Evolutionary conservation across 768 basidiomycete species (phyloP), one percentile per base, ranked within the genome.

Genomic region (Kwoniella botswanensis): DNA sequence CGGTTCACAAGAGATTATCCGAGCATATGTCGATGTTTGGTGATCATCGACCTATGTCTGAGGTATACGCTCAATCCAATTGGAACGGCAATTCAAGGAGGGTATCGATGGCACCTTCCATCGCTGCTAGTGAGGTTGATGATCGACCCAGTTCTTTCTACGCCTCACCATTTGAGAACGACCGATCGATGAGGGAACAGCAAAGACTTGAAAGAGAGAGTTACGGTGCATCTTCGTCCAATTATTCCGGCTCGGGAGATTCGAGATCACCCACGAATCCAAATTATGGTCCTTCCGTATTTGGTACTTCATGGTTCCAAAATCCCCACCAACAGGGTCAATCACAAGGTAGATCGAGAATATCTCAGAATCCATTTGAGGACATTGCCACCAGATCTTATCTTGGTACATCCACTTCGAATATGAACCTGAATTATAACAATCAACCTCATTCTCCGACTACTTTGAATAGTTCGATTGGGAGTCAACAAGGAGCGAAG

Each of bases 1-100:
- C 88, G 43, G 89, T 89, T 6, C 93, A 96, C 80, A 86, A 87
- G 42, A 88, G 92, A 15, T 85, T 95, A 60, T 88, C 89, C 0
- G 92, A 94, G 67, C 81, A 82, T 67, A 81, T 82, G 78, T 78
- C 79, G 4, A 74, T 78, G 73, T 79, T 81, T 66, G 79, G 75
- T 60, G 74, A 65, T 63, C 70, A 44, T 67, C 67, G 72, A 65
- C 63, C 70, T 11, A 70, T 65, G 62, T 65, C 63, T 17, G 62
- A 70, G 24, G 67, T 68, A 2, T 68, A 69, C 21, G 70, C 63
- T 63, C 58, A 57, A 58, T 44, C 71, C 35, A 58, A 66, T 22
- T 56, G 67, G 65, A 21, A 67, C 46, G 12, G 57, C 52, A 24
- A 65, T 17, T 41, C 44, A 10, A 70, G 74, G 56, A 67, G 72